Conservation (phyloP, 768 basidiomycete genomes). For the Mycena floridula region DNA sequence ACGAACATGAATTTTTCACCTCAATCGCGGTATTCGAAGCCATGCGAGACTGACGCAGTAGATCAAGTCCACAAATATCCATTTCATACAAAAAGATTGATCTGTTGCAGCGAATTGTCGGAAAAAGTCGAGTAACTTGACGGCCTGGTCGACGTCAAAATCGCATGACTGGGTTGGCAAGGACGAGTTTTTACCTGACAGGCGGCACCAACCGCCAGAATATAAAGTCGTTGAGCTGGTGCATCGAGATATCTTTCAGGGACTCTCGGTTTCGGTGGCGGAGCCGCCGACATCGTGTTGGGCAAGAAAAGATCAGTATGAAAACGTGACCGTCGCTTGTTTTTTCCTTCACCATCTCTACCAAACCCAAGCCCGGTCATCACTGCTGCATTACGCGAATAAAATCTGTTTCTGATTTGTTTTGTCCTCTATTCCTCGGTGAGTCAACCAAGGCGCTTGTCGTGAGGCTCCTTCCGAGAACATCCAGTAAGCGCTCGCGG, state of each 20-base stretch:
- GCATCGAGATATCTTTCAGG: conserved; percentile 69
- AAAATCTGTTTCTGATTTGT: neutral
- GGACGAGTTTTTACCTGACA: conserved; percentile 63
- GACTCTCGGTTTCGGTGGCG: too few species aligned
- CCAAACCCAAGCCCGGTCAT: too few species aligned
- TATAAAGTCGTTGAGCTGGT: conserved; percentile 77
- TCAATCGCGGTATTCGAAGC: conserved; percentile 73
- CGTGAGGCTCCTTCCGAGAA: too few species aligned
- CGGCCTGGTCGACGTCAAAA: conserved; percentile 38
- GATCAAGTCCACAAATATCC: conserved; percentile 64
- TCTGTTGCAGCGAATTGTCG: conserved; percentile 43
- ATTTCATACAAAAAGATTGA: conserved; percentile 49
- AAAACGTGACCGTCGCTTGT: too few species aligned
- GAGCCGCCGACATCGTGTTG: neutral
- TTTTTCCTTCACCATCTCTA: too few species aligned
- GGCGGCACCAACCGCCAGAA: conserved; percentile 66
- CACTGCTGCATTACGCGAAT: too few species aligned
- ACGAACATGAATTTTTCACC: too few species aligned
- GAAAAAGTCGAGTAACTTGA: conserved; percentile 71
- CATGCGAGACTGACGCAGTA: conserved; percentile 52
- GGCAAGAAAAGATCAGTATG: too few species aligned
- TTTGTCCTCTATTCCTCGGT: neutral
- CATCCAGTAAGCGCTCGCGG: too few species aligned
- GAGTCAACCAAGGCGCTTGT: too few species aligned
- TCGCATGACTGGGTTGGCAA: neutral